phyloP scores from a whole-genome alignment of 1,284 basidiomycete genomes.

The Chalciporus sp. region DNA sequence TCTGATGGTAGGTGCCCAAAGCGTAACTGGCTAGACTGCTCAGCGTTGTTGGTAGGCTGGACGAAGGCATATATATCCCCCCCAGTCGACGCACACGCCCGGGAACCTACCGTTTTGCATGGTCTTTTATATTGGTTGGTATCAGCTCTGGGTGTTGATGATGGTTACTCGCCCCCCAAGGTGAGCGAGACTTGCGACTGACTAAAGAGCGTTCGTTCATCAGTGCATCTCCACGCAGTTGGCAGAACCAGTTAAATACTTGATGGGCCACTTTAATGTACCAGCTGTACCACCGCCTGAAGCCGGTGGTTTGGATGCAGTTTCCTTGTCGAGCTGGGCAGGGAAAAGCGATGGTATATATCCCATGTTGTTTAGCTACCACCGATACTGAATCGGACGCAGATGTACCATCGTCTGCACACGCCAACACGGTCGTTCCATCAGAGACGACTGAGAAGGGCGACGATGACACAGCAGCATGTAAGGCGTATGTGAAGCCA shows the following conservation, averaged over 20 bases:
- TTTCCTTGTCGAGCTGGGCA: slow-evolving; percentile 41
- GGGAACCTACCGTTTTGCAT: slow-evolving; percentile 37
- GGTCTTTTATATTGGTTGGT: slow-evolving; percentile 37
- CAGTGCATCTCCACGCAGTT: slow-evolving; percentile 28
- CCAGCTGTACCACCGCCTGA: slow-evolving; percentile 17
- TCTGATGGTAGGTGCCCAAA: slow-evolving; percentile 40
- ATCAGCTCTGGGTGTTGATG: slow-evolving; percentile 36
- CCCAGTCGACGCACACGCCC: slow-evolving; percentile 28
- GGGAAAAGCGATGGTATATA: slow-evolving; percentile 38
- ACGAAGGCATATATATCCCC: slow-evolving; percentile 40
- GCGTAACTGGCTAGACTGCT: slow-evolving; percentile 9
- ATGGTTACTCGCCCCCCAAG: slow-evolving; percentile 31
- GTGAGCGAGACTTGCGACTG: slow-evolving; percentile 18
- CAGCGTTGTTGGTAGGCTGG: slow-evolving; percentile 36
- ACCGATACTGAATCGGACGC: slow-evolving; percentile 1
- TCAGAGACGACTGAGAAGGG: slow-evolving; percentile 27
- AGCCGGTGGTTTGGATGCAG: slow-evolving; percentile 14
- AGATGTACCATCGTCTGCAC: slow-evolving; percentile 29
- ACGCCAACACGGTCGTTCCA: slow-evolving; percentile 9
- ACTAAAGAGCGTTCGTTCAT: slow-evolving; percentile 1
- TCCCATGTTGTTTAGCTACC: neutral
- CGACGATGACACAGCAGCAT: slow-evolving; percentile 6
- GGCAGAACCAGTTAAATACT: slow-evolving; percentile 39
- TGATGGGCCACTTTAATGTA: slow-evolving; percentile 30
- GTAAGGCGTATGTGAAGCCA: slow-evolving; percentile 23